These are phyloP conservation scores for Geotrichum ghanense DNA, from an alignment of 805 yeast species.

Conservation along the genomic window DNA sequence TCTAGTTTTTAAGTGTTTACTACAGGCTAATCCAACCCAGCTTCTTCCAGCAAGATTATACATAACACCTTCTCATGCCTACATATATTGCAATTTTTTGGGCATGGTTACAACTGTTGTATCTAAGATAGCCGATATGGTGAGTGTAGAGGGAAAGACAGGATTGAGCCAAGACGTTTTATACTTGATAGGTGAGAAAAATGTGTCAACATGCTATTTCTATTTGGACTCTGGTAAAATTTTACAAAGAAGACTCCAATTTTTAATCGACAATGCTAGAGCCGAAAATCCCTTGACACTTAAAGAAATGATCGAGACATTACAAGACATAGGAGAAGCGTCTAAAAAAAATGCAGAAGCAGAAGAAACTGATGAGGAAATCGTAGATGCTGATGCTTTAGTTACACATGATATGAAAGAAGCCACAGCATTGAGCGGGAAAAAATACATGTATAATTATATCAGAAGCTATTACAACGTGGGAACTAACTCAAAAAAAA, in stretches of 20 bases:
- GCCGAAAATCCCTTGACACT: constrained; percentile 32
- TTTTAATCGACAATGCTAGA: constrained; percentile 42
- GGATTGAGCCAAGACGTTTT: constrained; percentile 45
- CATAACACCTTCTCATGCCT: constrained; percentile 49
- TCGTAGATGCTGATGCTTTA: constrained; percentile 4
- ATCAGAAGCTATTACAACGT: background rate
- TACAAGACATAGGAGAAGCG: constrained; percentile 24
- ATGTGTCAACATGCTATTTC: constrained; percentile 33
- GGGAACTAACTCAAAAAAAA: background rate
- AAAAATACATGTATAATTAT: background rate
- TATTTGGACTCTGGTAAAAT: constrained; percentile 52
- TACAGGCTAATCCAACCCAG: constrained; percentile 59
- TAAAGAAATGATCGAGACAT: constrained; percentile 27
- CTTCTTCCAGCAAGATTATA: constrained; percentile 66
- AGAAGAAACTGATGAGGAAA: constrained; percentile 5
- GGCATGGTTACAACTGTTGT: constrained; percentile 63
- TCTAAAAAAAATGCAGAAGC: constrained; percentile 4
- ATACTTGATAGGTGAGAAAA: constrained; percentile 25
- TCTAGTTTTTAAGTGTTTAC: constrained; percentile 50
- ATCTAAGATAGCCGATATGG: constrained; percentile 35
- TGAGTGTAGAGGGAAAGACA: constrained; percentile 42
- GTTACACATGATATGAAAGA: no score
- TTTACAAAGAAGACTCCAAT: constrained; percentile 46
- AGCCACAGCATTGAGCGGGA: background rate
- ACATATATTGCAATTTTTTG: constrained; percentile 55